Base-by-base conservation (phyloP, 2,329 filamentous ascomycete species). In the Colletotrichum liriopes region DNA sequence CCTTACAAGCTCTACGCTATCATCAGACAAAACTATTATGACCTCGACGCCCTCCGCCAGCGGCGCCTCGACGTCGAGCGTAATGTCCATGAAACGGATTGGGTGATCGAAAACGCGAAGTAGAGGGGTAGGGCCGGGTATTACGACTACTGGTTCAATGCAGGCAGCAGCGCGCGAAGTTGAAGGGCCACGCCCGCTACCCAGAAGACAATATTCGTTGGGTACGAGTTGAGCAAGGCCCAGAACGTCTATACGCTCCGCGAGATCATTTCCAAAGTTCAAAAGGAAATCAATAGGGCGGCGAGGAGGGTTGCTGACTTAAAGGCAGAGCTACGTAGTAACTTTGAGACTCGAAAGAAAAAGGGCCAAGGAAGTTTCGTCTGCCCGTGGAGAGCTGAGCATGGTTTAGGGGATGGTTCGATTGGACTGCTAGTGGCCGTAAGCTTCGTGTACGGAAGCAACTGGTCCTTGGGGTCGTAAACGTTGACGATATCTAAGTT, bases 1-100 rank as follows among this genome's bases (percentile, higher is more conserved):
- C 60, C 79, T 3, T 73, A 75, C 5, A 65, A 74, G 54, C 61
- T 76, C 16, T 67, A 60, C 35, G 70, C 75, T 60, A 75, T 73
- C 8, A 67, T 72, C 3, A 32, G 69, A 23, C 82, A 81, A 51
- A 85, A 83, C 71, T 90, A 86, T 79, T 88, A 89, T 74, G 89
- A 87, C 76, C 93, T 93, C 82, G 93, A 92, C 78, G 87, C 98
- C 67, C 89, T 97, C 76, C 90, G 98, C 67, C 95, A 98, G 82
- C 93, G 91, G 73, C 98, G 95, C n/a, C 5, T 49, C 26, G 76
- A 79, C 1, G 77, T 81, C 6, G 80, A 83, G 45, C 43, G 58
- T 2, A 39, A 23, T 5, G 47, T 54, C 0, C 81, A 84, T 14
- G 84, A 87, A 1, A 86, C 88, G 1, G 87, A 69, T 6, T 35